Percentiles rank a stretch among this genome's conserved stretches.
phyloP scores from a whole-genome alignment of 2,329 filamentous ascomycete species.

The Lasiodiplodia sp. region DNA sequence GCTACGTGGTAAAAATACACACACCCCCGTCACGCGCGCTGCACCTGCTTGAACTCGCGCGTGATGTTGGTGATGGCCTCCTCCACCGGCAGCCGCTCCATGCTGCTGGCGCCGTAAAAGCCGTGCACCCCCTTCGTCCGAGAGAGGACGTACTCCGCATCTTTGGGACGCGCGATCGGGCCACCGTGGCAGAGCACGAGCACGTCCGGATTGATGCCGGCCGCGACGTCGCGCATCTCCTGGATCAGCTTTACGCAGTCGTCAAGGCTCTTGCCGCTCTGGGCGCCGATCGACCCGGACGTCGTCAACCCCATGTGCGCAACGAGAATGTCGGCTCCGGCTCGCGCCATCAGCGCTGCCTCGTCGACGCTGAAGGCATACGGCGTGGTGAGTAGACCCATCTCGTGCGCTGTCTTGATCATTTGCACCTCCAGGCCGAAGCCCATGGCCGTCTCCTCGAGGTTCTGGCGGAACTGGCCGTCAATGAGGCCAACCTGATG shows the following conservation, averaged over 20 bases:
- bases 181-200: slow-evolving; percentile 76
- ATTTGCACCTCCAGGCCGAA: slow-evolving; percentile 72
- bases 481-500: slow-evolving; percentile 69
- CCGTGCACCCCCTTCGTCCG: slow-evolving; percentile 71
- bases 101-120: slow-evolving; percentile 74
- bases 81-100: slow-evolving; percentile 74
- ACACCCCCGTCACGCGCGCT: neutral
- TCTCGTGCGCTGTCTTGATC: slow-evolving; percentile 64
- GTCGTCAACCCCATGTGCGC: slow-evolving; percentile 74
- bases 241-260: slow-evolving; percentile 69
- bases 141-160: slow-evolving; percentile 68
- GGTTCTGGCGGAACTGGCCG: slow-evolving; percentile 69
- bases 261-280: slow-evolving; percentile 67
- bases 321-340: slow-evolving; percentile 72
- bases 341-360: slow-evolving; percentile 66
- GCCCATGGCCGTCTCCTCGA: slow-evolving; percentile 77
- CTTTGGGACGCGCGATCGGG: slow-evolving; percentile 68
- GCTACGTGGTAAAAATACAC: neutral
- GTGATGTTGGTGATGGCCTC: slow-evolving; percentile 68
- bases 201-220: slow-evolving; percentile 62
- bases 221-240: slow-evolving; percentile 68
- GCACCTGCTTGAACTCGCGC: slow-evolving; percentile 58
- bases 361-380: slow-evolving; percentile 73
- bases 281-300: slow-evolving; percentile 69
- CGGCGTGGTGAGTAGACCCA: slow-evolving; percentile 71